Conservation (phyloP, 805 yeast species). For the Brettanomyces anomalus region DNA sequence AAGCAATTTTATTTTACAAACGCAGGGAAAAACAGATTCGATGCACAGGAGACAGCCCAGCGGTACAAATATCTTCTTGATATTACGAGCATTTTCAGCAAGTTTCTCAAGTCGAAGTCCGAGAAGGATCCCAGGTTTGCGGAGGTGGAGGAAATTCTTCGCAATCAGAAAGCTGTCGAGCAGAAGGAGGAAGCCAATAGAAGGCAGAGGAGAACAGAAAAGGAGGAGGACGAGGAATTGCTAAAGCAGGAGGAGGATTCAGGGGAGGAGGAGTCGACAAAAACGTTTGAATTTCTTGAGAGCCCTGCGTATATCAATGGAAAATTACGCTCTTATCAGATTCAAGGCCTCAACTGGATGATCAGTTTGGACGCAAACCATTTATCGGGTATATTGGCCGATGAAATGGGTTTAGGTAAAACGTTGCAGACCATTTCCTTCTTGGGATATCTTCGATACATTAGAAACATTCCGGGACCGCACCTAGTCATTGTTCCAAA, state of each 20-base stretch:
- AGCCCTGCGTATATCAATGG: slow-evolving; percentile 52
- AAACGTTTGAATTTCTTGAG: slow-evolving; percentile 39
- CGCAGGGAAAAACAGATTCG: slow-evolving; percentile 28
- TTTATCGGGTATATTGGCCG: slow-evolving; percentile 70
- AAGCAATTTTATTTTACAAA: slow-evolving; percentile 25
- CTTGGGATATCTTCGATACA: slow-evolving; percentile 60
- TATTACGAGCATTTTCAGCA: slow-evolving; percentile 56
- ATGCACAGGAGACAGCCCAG: slow-evolving; percentile 51
- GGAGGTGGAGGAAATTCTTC: slow-evolving; percentile 38
- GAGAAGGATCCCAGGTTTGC: slow-evolving; percentile 49
- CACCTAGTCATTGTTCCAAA: slow-evolving; percentile 72
- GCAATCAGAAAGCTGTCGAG: slow-evolving; percentile 7
- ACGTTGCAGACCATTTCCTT: slow-evolving; percentile 74
- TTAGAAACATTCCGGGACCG: slow-evolving; percentile 57
- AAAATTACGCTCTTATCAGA: slow-evolving; percentile 59
- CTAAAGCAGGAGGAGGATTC: slow-evolving; percentile 48
- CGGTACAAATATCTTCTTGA: slow-evolving; percentile 61
- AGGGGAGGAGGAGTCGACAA: slow-evolving; percentile 14
- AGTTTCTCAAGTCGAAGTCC: slow-evolving; percentile 60
- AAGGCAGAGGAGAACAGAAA: slow-evolving; percentile 62
- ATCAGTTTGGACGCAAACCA: slow-evolving; percentile 58
- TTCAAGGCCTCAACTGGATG: slow-evolving; percentile 77
- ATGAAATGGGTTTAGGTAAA: slow-evolving; percentile 82
- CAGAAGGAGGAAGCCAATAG: slow-evolving; percentile 20
- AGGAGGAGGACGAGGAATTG: slow-evolving; percentile 66